These are phyloP conservation scores for Solanum dulcamara DNA, from an alignment of 257 asterid genomes.

Conservation along the genomic window DNA sequence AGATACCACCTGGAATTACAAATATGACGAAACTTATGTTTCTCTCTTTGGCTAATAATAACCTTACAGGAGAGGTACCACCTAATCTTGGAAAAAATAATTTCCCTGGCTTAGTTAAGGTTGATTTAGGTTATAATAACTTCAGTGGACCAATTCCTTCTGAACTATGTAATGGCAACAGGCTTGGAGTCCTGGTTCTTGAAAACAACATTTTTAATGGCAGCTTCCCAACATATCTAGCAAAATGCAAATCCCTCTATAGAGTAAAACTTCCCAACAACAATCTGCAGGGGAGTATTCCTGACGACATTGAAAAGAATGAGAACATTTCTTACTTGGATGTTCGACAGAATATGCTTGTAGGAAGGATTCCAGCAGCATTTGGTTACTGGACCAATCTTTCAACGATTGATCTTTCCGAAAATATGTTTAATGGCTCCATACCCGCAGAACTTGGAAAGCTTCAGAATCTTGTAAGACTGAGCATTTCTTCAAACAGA, in stretches of 20 bases:
- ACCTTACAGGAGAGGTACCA: constrained; percentile 27
- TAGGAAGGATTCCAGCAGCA: constrained; percentile 24
- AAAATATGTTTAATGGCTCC: constrained; percentile 28
- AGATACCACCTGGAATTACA: constrained; percentile 24
- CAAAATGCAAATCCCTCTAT: constrained; percentile 22
- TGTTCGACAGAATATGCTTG: constrained; percentile 21
- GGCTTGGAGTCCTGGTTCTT: constrained; percentile 18
- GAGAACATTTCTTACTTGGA: constrained; percentile 22
- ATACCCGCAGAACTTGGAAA: constrained; percentile 26
- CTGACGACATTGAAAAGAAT: constrained; percentile 15
- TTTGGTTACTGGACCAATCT: constrained; percentile 40
- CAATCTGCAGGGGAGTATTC: constrained; percentile 25
- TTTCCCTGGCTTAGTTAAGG: constrained; percentile 17
- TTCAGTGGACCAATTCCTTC: constrained; percentile 27
- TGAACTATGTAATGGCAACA: constrained; percentile 19
- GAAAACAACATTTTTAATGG: constrained; percentile 24
- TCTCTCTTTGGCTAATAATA: constrained; percentile 25
- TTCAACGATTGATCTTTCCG: constrained; percentile 27
- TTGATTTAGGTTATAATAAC: constrained; percentile 36
- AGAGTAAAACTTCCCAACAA: constrained; percentile 28
- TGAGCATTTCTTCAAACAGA: constrained; percentile 33
- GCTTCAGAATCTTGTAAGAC: constrained; percentile 19
- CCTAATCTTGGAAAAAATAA: constrained; percentile 22
- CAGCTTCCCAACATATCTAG: constrained; percentile 20
- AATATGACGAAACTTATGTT: constrained; percentile 14